phyloP scores from a whole-genome alignment of 139 green algal species.

The Pleodorina starrii region DNA sequence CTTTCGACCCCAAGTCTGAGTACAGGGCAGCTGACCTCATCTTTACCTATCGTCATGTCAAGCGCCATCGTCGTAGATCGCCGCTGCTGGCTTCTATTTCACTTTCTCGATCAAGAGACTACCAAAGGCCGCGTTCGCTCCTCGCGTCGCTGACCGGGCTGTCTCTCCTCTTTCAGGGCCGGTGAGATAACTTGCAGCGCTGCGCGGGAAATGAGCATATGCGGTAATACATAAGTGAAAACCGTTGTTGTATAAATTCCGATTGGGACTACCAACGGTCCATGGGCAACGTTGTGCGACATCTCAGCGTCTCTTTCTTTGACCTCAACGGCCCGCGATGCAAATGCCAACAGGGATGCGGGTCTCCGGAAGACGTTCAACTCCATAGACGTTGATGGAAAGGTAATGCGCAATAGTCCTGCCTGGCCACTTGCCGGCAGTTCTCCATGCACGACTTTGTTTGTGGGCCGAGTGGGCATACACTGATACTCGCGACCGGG shows the following conservation, averaged over 20 bases:
- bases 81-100: background rate
- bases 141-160: conserved; percentile 4
- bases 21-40: background rate
- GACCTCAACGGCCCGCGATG: background rate
- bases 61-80: background rate
- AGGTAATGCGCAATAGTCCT: background rate
- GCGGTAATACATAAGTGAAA: too few species aligned
- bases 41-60: background rate
- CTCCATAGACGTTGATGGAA: conserved; percentile 36
- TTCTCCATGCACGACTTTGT: too few species aligned
- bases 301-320: background rate
- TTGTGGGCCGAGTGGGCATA: too few species aligned
- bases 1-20: background rate
- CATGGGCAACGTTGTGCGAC: background rate
- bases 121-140: background rate
- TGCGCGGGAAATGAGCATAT: background rate
- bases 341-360: conserved; percentile 20
- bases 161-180: background rate
- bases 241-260: too few species aligned
- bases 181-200: conserved; percentile 1
- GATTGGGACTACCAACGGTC: too few species aligned
- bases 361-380: conserved; percentile 38
- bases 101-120: background rate
- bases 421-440: background rate
- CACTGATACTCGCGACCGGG: too few species aligned